Conservation (phyloP, 2,329 filamentous ascomycete genomes). For the Aspergillus tamarii region DNA sequence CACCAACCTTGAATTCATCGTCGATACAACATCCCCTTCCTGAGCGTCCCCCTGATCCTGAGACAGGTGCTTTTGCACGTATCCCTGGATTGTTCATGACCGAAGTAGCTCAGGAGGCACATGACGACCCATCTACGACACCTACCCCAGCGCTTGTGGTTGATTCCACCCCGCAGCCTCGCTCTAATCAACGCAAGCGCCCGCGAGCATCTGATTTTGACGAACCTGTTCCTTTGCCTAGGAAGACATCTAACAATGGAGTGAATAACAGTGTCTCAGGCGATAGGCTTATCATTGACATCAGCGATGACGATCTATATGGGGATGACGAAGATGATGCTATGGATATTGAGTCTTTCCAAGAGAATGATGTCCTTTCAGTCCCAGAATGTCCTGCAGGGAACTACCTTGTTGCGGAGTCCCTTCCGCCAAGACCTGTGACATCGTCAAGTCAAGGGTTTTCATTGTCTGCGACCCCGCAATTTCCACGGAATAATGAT, state of each 20-base stretch:
- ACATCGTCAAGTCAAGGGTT: constrained; percentile 45
- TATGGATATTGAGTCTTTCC: constrained; percentile 34
- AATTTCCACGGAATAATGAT: constrained; percentile 40
- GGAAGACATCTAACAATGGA: constrained; percentile 66
- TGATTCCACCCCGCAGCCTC: constrained; percentile 28
- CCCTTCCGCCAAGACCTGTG: constrained; percentile 44
- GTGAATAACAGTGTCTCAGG: constrained; percentile 46
- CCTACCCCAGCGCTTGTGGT: constrained; percentile 18
- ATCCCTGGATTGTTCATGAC: constrained; percentile 60
- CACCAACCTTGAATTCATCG: constrained; percentile 13
- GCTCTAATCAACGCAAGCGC: constrained; percentile 53
- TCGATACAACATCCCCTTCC: constrained; percentile 42
- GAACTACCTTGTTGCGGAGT: constrained; percentile 51
- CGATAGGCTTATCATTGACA: constrained; percentile 75
- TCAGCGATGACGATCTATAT: constrained; percentile 72
- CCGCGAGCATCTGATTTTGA: constrained; percentile 73
- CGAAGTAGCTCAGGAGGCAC: constrained; percentile 17
- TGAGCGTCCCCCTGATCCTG: constrained; percentile 39
- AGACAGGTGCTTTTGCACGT: constrained; percentile 34
- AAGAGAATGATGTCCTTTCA: constrained; percentile 28
- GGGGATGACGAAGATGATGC: constrained; percentile 35
- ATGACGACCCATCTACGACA: constrained; percentile 10
- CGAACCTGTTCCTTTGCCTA: constrained; percentile 54
- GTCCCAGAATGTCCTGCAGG: constrained; percentile 34
- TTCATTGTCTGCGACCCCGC: constrained; percentile 39